Evolutionary conservation across 148 eudicot genomes (phyloP), one percentile per base, ranked within the genome.

Genomic region (Spergularia bocconei): DNA sequence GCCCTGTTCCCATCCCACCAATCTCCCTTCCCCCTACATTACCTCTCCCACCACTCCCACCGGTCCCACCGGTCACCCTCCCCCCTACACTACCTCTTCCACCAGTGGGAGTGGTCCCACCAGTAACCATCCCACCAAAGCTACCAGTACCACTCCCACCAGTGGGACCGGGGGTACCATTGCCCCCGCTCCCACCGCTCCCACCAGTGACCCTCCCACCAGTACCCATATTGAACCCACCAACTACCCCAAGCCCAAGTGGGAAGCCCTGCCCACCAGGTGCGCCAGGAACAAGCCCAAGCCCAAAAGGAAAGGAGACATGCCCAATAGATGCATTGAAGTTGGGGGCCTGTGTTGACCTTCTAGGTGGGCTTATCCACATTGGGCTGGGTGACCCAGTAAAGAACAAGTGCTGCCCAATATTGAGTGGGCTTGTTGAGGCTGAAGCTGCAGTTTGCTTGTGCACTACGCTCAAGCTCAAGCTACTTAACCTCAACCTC

Each of bases 271-370:
- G 87, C 85, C 84, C 88, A 17, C 87, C 91, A 13, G 64, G 66
- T 33, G 77, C 90, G 47, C 2, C 33, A 50, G 65, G 85, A 11
- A 79, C 86, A 8, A 23, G 76, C 7, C 84, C 91, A 50, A 67
- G 63, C 36, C 48, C 75, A 33, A 53, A 1, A 0, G 39, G 4
- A 0, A 54, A 71, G 15, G 63, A 73, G 36, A 87, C 80, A 2
- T 93, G 98, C 85, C 97, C 98, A 0, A 87, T 93, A 33, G 87
- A 93, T 73, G 70, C 86, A 7, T 77, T 93, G 29, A 91, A 93
- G 72, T 85, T 93, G 29, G 94, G 98, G 20, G 97, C 86, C 7
- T 93, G 98, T 78, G 97, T 93, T 77, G 94, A 93, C 75, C 83
- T 93, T 7, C 87, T 93, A 0, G 98, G 98, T 5, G 98, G 98